Percentiles rank a stretch among this genome's conserved stretches.
Conservation (phyloP, 179 eudicot species). For the Patellifolia procumbens region DNA sequence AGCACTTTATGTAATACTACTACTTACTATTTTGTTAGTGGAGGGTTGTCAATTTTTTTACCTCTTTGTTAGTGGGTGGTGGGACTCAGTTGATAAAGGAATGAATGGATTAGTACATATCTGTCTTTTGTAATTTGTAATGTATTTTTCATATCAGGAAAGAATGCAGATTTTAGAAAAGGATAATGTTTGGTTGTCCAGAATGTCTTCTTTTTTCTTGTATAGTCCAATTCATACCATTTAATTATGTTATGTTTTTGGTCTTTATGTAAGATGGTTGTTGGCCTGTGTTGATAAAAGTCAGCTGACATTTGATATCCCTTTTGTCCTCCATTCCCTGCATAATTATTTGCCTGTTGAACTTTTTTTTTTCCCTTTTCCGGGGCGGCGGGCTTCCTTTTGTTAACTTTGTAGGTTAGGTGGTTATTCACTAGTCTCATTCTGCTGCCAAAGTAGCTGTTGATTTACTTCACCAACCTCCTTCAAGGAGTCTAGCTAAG, state of each 20-base stretch:
- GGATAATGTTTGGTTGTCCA: constrained; percentile 35
- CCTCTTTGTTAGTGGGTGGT: constrained; percentile 49
- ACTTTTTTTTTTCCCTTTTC: neutral
- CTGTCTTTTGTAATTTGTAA: constrained; percentile 34
- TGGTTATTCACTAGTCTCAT: constrained; percentile 5
- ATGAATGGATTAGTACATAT: constrained; percentile 38
- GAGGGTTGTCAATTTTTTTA: constrained; percentile 35
- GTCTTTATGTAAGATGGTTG: constrained; percentile 13
- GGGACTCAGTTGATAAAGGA: constrained; percentile 47
- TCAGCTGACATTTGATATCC: neutral
- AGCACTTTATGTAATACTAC: constrained; percentile 42
- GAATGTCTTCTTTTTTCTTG: constrained; percentile 23
- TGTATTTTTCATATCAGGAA: constrained; percentile 28
- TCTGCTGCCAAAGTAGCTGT: constrained; percentile 16
- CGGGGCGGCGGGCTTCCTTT: neutral
- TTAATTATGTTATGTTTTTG: constrained; percentile 4
- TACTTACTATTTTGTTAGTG: constrained; percentile 30
- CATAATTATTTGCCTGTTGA: neutral
- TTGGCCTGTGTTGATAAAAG: constrained; percentile 21
- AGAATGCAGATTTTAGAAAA: constrained; percentile 30
- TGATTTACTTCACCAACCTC: constrained; percentile 17
- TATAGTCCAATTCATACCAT: constrained; percentile 18
- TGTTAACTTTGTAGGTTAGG: constrained; percentile 13
- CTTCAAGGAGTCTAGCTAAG: constrained; percentile 7
- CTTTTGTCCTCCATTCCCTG: neutral